phyloP scores from a whole-genome alignment of 495 filamentous ascomycete species.

The Xylaria flabelliformis region DNA sequence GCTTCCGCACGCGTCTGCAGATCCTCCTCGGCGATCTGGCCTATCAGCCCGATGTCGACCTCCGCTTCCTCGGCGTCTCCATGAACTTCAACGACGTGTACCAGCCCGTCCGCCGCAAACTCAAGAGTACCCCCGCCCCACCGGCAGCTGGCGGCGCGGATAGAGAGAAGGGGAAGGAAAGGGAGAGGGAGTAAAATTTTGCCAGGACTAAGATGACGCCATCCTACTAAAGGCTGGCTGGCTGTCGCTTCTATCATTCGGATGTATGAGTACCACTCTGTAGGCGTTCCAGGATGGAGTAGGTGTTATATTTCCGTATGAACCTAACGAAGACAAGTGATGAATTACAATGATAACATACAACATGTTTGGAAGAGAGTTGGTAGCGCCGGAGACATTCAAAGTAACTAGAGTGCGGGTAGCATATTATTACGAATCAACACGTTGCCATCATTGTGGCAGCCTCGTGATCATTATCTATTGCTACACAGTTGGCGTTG shows the following conservation, averaged over 20 bases:
- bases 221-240: background rate
- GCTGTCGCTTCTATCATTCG: background rate
- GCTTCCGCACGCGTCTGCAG: constrained; percentile 78
- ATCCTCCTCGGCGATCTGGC: constrained; percentile 86
- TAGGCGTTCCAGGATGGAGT: constrained; percentile 5
- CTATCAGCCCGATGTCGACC: constrained; percentile 92
- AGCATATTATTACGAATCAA: background rate
- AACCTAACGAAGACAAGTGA: constrained; percentile 4
- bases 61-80: constrained; percentile 92
- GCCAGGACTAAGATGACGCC: background rate
- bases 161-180: constrained; percentile 27
- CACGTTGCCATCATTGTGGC: background rate
- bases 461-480: background rate
- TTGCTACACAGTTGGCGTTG: background rate
- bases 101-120: constrained; percentile 69
- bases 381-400: background rate
- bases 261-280: background rate
- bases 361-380: constrained; percentile 2
- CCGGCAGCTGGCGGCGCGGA: constrained; percentile 12
- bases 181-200: constrained; percentile 16
- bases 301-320: background rate
- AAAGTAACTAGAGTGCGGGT: constrained; percentile 9
- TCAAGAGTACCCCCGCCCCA: constrained; percentile 41
- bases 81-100: constrained; percentile 99
- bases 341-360: constrained; percentile 4